phyloP scores from a whole-genome alignment of 306 rosid species.

The Pyrus bretschneideri region DNA sequence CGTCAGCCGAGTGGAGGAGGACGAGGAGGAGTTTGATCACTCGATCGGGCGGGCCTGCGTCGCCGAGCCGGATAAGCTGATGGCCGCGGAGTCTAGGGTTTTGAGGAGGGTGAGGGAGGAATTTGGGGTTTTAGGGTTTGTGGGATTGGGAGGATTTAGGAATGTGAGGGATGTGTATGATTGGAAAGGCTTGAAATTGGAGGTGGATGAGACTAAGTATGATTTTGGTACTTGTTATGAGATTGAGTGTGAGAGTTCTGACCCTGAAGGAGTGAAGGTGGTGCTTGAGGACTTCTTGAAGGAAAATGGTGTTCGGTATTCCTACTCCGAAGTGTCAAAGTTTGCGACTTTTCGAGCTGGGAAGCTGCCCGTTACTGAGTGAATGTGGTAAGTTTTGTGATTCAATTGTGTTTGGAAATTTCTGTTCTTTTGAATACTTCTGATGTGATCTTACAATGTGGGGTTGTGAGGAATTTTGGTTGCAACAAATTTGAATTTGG shows the following conservation, averaged over 20 bases:
- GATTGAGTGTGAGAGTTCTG: constrained; percentile 79
- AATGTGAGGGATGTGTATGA: constrained; percentile 78
- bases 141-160: constrained; percentile 69
- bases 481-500: background rate
- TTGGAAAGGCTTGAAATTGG: constrained; percentile 86
- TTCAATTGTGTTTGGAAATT: background rate
- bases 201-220: constrained; percentile 74
- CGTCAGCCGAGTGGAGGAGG: constrained; percentile 88
- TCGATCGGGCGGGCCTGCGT: constrained; percentile 50
- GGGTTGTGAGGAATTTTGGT: background rate
- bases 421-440: background rate
- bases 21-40: constrained; percentile 69
- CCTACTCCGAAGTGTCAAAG: constrained; percentile 54
- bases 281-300: constrained; percentile 60
- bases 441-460: background rate
- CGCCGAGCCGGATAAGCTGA: constrained; percentile 51
- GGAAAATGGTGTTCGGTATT: constrained; percentile 56
- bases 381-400: background rate
- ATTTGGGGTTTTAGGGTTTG: constrained; percentile 56
- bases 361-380: constrained; percentile 32
- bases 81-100: constrained; percentile 56
- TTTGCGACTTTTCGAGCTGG: constrained; percentile 58
- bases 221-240: constrained; percentile 67
- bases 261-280: constrained; percentile 64
- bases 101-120: constrained; percentile 65